Conservation (phyloP, 495 filamentous ascomycete genomes). For the Xylaria grammica region DNA sequence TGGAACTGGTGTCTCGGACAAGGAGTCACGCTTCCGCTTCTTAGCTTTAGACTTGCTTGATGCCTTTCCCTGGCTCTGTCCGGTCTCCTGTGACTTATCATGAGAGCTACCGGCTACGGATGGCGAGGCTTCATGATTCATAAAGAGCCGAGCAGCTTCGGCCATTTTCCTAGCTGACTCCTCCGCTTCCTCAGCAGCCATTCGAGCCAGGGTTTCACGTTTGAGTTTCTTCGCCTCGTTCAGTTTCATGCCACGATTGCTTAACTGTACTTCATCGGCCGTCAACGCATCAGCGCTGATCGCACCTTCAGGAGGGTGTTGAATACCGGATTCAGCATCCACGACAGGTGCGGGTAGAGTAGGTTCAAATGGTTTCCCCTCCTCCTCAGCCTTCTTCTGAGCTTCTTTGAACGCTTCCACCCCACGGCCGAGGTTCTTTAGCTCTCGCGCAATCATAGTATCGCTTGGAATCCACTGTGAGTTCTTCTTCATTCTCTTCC, state of each 20-base stretch:
- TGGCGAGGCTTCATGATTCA: slow-evolving; percentile 37
- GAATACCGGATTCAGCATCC: slow-evolving; percentile 52
- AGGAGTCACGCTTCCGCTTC: slow-evolving; percentile 62
- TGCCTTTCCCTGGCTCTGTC: slow-evolving; percentile 23
- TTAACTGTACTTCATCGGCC: slow-evolving; percentile 62
- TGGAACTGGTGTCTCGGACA: slow-evolving; percentile 44
- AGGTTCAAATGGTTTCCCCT: slow-evolving; percentile 66
- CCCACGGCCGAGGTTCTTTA: slow-evolving; percentile 77
- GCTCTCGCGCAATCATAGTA: slow-evolving; percentile 92
- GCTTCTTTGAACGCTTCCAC: slow-evolving; percentile 73
- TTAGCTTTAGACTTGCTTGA: slow-evolving; percentile 42
- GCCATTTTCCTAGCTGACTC: slow-evolving; percentile 63
- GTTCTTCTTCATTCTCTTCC: slow-evolving; percentile 99
- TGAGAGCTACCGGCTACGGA: slow-evolving; percentile 32
- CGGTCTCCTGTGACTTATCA: slow-evolving; percentile 30
- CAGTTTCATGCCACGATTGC: slow-evolving; percentile 87
- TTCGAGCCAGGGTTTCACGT: slow-evolving; percentile 70
- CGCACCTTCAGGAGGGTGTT: slow-evolving; percentile 54
- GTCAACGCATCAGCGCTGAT: slow-evolving; percentile 55
- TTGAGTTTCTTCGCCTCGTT: slow-evolving; percentile 94
- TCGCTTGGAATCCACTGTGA: slow-evolving; percentile 93
- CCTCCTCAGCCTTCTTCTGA: slow-evolving; percentile 69
- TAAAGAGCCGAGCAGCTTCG: slow-evolving; percentile 59
- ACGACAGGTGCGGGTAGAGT: slow-evolving; percentile 50
- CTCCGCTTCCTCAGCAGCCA: slow-evolving; percentile 71